These are phyloP conservation scores for Euphorbia tirucalli DNA, from an alignment of 345 rosid genomes.

Conservation along the genomic window DNA sequence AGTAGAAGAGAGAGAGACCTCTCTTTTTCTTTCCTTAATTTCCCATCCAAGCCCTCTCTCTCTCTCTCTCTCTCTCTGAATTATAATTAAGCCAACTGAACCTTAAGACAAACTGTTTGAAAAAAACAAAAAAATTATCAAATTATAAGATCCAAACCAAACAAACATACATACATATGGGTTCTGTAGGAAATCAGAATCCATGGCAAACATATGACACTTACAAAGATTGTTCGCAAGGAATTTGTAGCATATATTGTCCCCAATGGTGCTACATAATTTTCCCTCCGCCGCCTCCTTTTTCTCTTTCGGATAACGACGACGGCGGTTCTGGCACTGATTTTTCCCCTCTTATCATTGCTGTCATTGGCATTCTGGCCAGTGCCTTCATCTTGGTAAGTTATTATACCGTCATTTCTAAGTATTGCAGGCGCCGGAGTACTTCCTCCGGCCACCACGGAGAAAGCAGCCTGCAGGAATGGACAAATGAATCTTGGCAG, in stretches of 20 bases:
- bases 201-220: constrained; percentile 48
- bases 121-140: neutral
- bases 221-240: constrained; percentile 74
- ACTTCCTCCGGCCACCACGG: neutral
- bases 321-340: constrained; percentile 25
- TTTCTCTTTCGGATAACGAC: constrained; percentile 28
- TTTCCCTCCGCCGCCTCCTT: constrained; percentile 79
- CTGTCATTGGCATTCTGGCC: constrained; percentile 63
- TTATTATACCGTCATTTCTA: constrained; percentile 73
- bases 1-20: constrained; percentile 23
- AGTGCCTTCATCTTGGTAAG: constrained; percentile 67
- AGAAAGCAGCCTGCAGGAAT: constrained; percentile 9
- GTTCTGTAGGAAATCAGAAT: constrained; percentile 36
- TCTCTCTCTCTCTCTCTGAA: too few relatives aligned
- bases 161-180: constrained; percentile 27
- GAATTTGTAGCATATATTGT: constrained; percentile 76
- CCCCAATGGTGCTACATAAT: constrained; percentile 80
- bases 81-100: neutral
- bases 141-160: neutral
- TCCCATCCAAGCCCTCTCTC: constrained; percentile 26
- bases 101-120: neutral
- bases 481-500: constrained; percentile 19
- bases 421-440: constrained; percentile 45
- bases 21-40: constrained; percentile 37
- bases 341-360: constrained; percentile 73